phyloP scores from a whole-genome alignment of 495 filamentous ascomycete species.

The Penicillium cinerascens region DNA sequence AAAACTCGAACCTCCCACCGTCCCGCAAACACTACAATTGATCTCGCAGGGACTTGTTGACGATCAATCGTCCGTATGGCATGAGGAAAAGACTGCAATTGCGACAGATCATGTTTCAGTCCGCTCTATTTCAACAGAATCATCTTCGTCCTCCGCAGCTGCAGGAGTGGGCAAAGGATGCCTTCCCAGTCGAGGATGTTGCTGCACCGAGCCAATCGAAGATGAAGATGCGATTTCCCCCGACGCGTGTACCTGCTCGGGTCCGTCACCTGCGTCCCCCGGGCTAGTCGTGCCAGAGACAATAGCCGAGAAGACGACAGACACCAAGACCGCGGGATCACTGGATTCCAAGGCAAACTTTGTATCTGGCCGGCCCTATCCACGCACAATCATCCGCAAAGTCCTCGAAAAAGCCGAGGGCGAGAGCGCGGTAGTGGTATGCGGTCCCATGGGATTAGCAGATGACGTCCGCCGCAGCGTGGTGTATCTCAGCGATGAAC shows the following conservation, averaged over 20 bases:
- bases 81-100: conserved; percentile 3
- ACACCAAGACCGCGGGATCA: not conserved
- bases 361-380: conserved; percentile 41
- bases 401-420: conserved; percentile 70
- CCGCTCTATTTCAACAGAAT: conserved; percentile 13
- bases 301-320: not conserved
- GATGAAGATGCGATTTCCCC: conserved; percentile 39
- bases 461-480: conserved; percentile 63
- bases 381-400: conserved; percentile 46
- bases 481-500: conserved; percentile 72
- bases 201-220: conserved; percentile 49
- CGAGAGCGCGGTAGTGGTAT: conserved; percentile 80
- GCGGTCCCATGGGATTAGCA: conserved; percentile 67
- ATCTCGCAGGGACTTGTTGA: not conserved
- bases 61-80: not conserved
- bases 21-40: not conserved
- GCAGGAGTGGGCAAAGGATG: conserved; percentile 18
- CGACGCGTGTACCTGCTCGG: conserved; percentile 30
- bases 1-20: conserved; percentile 24
- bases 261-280: conserved; percentile 13
- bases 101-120: conserved; percentile 21
- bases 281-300: not conserved
- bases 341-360: conserved; percentile 1
- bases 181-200: conserved; percentile 44
- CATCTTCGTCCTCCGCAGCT: conserved; percentile 2